Percentiles rank a stretch among this genome's conserved stretches.
Conservation (phyloP, 768 basidiomycete genomes). For the Hygrocybe coccinea region DNA sequence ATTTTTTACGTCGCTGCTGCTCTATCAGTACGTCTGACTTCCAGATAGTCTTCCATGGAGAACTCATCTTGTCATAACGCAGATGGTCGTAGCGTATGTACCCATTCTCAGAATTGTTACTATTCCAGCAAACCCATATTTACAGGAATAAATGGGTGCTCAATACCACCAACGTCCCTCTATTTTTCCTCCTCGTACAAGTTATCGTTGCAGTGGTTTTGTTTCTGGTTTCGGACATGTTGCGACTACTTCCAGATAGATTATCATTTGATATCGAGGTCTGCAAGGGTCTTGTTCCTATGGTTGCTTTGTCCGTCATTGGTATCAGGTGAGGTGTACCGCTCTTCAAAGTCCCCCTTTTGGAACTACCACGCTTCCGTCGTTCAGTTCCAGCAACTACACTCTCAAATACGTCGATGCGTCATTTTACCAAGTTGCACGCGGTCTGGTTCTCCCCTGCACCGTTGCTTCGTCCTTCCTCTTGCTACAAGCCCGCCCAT, state of each 20-base stretch:
- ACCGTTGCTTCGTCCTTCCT: constrained; percentile 85
- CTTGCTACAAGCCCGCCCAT: constrained; percentile 72
- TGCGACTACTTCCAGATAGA: constrained; percentile 64
- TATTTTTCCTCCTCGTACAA: constrained; percentile 85
- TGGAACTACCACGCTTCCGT: background rate
- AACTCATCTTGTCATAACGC: background rate
- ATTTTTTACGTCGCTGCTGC: constrained; percentile 87
- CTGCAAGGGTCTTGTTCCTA: constrained; percentile 69
- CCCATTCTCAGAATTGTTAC: background rate
- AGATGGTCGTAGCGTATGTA: constrained; percentile 88
- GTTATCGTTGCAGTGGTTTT: constrained; percentile 74
- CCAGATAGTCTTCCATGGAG: background rate
- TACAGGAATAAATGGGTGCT: constrained; percentile 89
- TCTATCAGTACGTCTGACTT: constrained; percentile 57
- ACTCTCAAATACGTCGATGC: constrained; percentile 92
- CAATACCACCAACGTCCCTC: constrained; percentile 62
- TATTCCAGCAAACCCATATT: constrained; percentile 7
- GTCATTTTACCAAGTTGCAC: constrained; percentile 93
- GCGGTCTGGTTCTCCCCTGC: constrained; percentile 89
- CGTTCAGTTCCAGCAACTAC: constrained; percentile 77
- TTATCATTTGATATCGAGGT: constrained; percentile 59
- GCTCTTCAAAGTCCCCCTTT: background rate
- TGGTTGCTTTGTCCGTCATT: constrained; percentile 72
- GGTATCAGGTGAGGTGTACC: constrained; percentile 61
- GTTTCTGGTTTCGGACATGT: constrained; percentile 57